These are phyloP conservation scores for Cutaneotrichosporon spelunceum DNA, from an alignment of 1,284 basidiomycete genomes.

Conservation along the genomic window DNA sequence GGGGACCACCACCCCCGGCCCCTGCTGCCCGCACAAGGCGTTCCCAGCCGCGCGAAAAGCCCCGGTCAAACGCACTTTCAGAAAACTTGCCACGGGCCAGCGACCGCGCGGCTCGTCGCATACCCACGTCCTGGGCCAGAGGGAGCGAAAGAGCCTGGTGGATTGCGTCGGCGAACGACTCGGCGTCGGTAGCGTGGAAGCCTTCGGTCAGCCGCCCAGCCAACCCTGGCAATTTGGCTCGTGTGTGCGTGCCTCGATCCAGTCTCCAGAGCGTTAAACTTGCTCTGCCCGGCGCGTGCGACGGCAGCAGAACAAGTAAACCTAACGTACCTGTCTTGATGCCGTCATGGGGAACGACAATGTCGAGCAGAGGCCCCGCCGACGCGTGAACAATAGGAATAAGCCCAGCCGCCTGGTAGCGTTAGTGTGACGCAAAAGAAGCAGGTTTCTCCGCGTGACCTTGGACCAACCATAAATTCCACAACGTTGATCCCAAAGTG, in stretches of 20 bases:
- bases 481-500: slow-evolving; percentile 99
- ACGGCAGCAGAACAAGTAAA: slow-evolving; percentile 12
- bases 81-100: slow-evolving; percentile 72
- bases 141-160: slow-evolving; percentile 64
- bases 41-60: slow-evolving; percentile 57
- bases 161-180: slow-evolving; percentile 69
- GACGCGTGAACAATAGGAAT: slow-evolving; percentile 91
- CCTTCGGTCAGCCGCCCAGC: slow-evolving; percentile 54
- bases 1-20: too few relatives aligned
- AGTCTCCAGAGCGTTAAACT: not conserved
- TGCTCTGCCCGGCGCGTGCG: not conserved
- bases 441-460: slow-evolving; percentile 2
- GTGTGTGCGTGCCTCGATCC: not conserved
- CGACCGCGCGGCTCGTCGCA: slow-evolving; percentile 66
- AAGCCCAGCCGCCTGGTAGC: slow-evolving; percentile 80
- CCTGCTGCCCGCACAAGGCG: slow-evolving; percentile 17
- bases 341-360: slow-evolving; percentile 72
- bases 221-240: not conserved
- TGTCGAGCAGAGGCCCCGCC: slow-evolving; percentile 86
- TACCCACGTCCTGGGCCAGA: slow-evolving; percentile 57
- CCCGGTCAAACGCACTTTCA: slow-evolving; percentile 69
- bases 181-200: slow-evolving; percentile 71
- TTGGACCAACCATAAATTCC: slow-evolving; percentile 79
- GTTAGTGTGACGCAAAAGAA: not conserved
- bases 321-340: slow-evolving; percentile 62